Conservation (phyloP, 768 basidiomycete species). For the Tylopilus sp. region DNA sequence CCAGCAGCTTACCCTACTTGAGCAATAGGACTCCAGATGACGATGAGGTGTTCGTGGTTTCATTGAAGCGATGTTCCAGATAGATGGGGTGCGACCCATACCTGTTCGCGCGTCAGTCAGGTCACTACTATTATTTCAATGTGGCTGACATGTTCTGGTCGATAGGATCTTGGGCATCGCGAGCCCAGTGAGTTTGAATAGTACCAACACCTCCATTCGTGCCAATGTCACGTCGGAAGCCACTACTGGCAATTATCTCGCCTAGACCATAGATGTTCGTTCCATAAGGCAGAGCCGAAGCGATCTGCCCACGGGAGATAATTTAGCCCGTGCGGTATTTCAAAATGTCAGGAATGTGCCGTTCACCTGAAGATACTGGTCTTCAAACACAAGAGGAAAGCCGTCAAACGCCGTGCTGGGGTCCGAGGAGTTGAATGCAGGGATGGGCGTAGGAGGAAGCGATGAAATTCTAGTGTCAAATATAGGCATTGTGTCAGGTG, state of each 20-base stretch:
- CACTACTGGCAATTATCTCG: no score
- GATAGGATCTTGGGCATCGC: slow-evolving; percentile 61
- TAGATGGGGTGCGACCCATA: slow-evolving; percentile 78
- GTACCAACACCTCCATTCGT: slow-evolving; percentile 48
- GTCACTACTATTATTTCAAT: neutral
- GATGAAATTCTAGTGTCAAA: slow-evolving; percentile 70
- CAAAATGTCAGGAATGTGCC: neutral
- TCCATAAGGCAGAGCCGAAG: slow-evolving; percentile 60
- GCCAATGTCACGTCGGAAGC: slow-evolving; percentile 57
- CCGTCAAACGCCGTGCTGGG: no score
- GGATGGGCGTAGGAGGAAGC: slow-evolving; percentile 56
- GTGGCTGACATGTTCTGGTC: slow-evolving; percentile 62
- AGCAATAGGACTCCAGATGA: slow-evolving; percentile 78
- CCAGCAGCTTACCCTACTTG: slow-evolving; percentile 37
- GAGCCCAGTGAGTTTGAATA: slow-evolving; percentile 60
- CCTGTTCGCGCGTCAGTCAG: slow-evolving; percentile 28
- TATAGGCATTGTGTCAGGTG: slow-evolving; percentile 50
- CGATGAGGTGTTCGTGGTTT: slow-evolving; percentile 44
- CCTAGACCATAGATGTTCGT: slow-evolving; percentile 81
- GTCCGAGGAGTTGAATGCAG: slow-evolving; percentile 49
- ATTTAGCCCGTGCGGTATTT: neutral
- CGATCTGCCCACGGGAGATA: slow-evolving; percentile 37
- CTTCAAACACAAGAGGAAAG: no score
- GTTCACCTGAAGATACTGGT: slow-evolving; percentile 67
- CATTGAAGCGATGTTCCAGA: slow-evolving; percentile 67